These are phyloP conservation scores for Lactarius pseudohatsudake DNA, from an alignment of 768 basidiomycete genomes.

Conservation along the genomic window DNA sequence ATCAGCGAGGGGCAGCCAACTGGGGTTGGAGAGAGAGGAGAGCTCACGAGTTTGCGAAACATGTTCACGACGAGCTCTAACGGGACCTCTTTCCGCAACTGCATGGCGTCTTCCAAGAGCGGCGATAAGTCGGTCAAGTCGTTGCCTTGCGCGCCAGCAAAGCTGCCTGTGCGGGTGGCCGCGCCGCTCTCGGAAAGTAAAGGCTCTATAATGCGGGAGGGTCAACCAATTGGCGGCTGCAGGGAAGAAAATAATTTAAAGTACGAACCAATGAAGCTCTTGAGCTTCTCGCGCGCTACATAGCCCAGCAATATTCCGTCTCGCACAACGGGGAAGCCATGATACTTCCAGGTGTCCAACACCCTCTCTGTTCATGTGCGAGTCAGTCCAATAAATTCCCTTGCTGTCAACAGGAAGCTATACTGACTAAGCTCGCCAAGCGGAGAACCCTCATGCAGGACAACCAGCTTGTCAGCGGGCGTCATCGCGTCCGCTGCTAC, in stretches of 20 bases:
- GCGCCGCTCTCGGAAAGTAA: slow-evolving; percentile 12
- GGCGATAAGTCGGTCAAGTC: slow-evolving; percentile 35
- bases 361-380: slow-evolving; percentile 38
- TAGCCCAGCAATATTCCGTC: slow-evolving; percentile 57
- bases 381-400: background rate
- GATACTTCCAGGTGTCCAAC: slow-evolving; percentile 47
- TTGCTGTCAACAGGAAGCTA: background rate
- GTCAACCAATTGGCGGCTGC: slow-evolving; percentile 1
- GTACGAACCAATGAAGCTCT: slow-evolving; percentile 37
- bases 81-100: slow-evolving; percentile 67
- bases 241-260: background rate
- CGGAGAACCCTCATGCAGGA: slow-evolving; percentile 41
- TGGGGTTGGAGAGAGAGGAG: background rate
- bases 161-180: slow-evolving; percentile 15
- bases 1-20: slow-evolving; percentile 17
- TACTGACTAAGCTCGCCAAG: slow-evolving; percentile 49
- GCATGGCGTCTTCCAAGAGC: slow-evolving; percentile 48
- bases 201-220: slow-evolving; percentile 17
- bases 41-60: slow-evolving; percentile 67
- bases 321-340: slow-evolving; percentile 66
- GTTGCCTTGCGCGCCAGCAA: background rate
- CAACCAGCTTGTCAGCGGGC: slow-evolving; percentile 47
- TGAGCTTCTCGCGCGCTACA: slow-evolving; percentile 56
- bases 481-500: slow-evolving; percentile 64
- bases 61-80: slow-evolving; percentile 69